Base-by-base conservation (phyloP, 306 rosid species). In the Mimosa bimucronata region DNA sequence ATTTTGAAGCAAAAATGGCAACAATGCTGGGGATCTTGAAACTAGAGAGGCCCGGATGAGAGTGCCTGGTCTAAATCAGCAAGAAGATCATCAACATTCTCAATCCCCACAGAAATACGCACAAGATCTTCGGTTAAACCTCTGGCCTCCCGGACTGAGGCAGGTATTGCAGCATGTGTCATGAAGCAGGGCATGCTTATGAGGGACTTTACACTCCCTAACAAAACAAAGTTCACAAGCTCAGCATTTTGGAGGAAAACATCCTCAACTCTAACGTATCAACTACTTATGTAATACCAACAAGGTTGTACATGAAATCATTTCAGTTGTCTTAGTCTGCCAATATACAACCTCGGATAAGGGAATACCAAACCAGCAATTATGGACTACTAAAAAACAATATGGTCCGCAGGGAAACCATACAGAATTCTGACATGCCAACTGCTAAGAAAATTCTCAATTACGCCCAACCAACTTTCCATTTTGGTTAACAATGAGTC, bases 181-280 rank as follows among this genome's bases (percentile, higher is more conserved):
- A 89, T 91, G 74, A 91, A 88, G 82, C 91, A 89, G 5, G 97
- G 97, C 88, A 94, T 50, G 89, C 97, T 91, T 69, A 92, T 92
- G 7, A 95, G 94, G 74, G 98, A 95, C 90, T 95, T 90, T 34
- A 92, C 97, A 78, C 97, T 92, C 77, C 97, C 97, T 95, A 87
- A 61, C 76, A 69, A 66, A 71, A 23, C 26, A 75, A 66, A 68
- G 71, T 13, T 21, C 71, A 75, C 58, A 71, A 41, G 50, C 60
- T 64, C 80, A 76, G 60, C 50, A 67, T 8, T 40, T 21, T 7
- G 29, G 13, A 28, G 7, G 21, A 64, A 12, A 29, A 16, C 13
- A 62, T 18, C 15, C 11, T 41, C 8, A 42, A 8, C 50, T 74
- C 21, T 50, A 12, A 74, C 26, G 26, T 25, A 52, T 38, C 15